These are phyloP conservation scores for Sporothrix humicola DNA, from an alignment of 2,329 filamentous ascomycete genomes.

Conservation along the genomic window DNA sequence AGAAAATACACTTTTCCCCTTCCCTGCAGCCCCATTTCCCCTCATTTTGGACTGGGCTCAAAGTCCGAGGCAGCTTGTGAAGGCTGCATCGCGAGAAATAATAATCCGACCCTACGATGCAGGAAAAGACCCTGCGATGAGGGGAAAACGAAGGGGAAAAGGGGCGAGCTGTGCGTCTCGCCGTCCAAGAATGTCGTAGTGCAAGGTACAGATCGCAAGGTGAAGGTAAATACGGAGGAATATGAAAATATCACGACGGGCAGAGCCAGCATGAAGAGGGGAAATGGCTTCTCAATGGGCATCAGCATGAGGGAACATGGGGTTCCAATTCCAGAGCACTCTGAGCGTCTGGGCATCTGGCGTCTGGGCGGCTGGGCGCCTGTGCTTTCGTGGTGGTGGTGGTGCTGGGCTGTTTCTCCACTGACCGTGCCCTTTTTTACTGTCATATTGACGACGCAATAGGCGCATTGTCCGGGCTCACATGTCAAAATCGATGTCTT, in stretches of 20 bases:
- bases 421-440: neutral
- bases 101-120: no score
- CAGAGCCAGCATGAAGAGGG: neutral
- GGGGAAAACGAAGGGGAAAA: constrained; percentile 18
- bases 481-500: constrained; percentile 20
- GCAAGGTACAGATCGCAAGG: neutral
- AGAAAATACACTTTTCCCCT: neutral
- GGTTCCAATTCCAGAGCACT: neutral
- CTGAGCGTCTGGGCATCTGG: neutral
- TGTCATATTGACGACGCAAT: constrained; percentile 6
- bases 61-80: constrained; percentile 30
- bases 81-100: neutral
- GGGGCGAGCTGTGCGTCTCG: neutral
- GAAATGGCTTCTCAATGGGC: neutral
- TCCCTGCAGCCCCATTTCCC: constrained; percentile 3
- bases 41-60: constrained; percentile 12
- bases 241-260: neutral
- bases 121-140: neutral
- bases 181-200: no score
- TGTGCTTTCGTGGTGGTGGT: neutral
- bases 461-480: constrained; percentile 13
- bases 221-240: neutral
- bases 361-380: constrained; percentile 1
- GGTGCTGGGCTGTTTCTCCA: neutral
- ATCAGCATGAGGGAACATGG: neutral